phyloP scores from a whole-genome alignment of 768 basidiomycete genomes.

The Galerina sulciceps region DNA sequence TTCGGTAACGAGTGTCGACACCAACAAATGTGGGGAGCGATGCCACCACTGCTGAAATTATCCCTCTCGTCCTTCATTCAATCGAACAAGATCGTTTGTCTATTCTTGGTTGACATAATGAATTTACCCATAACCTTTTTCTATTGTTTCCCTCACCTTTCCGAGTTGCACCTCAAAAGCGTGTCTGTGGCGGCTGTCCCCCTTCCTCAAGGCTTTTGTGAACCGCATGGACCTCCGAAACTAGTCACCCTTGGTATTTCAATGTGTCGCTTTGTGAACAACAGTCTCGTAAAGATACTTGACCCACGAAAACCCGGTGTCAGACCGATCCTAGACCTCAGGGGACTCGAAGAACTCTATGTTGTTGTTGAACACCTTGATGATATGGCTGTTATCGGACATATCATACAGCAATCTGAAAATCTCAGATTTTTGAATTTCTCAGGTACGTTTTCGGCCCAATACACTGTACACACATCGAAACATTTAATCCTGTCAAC shows the following conservation, averaged over 20 bases:
- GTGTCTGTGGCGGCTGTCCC: neutral
- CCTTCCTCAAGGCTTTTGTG: neutral
- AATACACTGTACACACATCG: neutral
- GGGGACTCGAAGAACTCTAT: slow-evolving; percentile 2
- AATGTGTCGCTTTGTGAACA: neutral
- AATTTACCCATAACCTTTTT: slow-evolving; percentile 3
- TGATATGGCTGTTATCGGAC: neutral
- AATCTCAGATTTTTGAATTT: slow-evolving; percentile 1
- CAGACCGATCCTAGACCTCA: slow-evolving; percentile 4
- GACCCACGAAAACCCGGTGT: neutral
- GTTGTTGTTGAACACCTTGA: neutral
- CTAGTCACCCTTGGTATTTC: neutral
- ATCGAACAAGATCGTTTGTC: slow-evolving; percentile 2
- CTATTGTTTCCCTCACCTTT: slow-evolving; percentile 3
- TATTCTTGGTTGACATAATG: neutral
- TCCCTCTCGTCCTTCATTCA: slow-evolving; percentile 11
- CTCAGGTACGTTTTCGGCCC: slow-evolving; percentile 1
- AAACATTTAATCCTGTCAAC: neutral
- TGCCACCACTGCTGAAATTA: neutral
- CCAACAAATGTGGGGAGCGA: slow-evolving; percentile 6
- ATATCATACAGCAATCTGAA: neutral
- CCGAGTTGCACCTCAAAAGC: neutral
- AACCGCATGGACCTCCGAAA: neutral
- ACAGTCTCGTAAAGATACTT: neutral
- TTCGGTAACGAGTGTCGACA: neutral